These are phyloP conservation scores for Sporothrix globosa DNA, from an alignment of 2,329 filamentous ascomycete species.

Conservation along the genomic window DNA sequence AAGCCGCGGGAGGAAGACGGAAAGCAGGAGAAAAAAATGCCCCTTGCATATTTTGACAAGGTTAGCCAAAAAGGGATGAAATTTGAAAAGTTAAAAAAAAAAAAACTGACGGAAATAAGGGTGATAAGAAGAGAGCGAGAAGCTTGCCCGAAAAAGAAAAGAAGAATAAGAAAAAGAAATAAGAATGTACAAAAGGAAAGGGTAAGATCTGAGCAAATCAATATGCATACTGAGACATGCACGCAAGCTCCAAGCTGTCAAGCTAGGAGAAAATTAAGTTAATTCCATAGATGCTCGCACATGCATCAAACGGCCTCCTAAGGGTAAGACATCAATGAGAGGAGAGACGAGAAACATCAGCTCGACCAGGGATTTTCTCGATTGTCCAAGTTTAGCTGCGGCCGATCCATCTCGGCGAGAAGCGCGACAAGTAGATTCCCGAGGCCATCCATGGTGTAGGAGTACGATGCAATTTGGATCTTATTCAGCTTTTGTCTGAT, in stretches of 20 bases:
- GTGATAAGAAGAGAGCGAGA: conserved; percentile 10
- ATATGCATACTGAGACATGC: conserved; percentile 7
- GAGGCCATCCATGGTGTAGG: background rate
- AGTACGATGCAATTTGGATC: background rate
- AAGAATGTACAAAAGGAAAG: background rate
- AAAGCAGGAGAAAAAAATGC: background rate
- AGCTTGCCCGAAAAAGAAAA: background rate
- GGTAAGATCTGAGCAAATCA: background rate
- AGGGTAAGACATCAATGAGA: too few relatives aligned
- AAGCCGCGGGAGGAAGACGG: background rate
- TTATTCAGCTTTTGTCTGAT: background rate
- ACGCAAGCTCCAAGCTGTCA: conserved; percentile 3
- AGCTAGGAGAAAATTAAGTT: background rate
- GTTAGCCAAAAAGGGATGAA: background rate
- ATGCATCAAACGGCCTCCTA: conserved; percentile 7
- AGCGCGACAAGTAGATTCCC: background rate
- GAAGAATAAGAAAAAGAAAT: background rate
- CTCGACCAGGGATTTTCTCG: background rate
- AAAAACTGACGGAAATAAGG: background rate
- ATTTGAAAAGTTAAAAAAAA: background rate
- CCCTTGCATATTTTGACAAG: conserved; percentile 5
- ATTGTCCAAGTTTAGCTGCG: background rate
- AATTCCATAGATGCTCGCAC: background rate
- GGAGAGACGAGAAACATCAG: background rate
- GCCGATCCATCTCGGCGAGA: conserved; percentile 3